Evolutionary conservation across 306 rosid genomes (phyloP).

Genomic region (Argentina anserina): DNA sequence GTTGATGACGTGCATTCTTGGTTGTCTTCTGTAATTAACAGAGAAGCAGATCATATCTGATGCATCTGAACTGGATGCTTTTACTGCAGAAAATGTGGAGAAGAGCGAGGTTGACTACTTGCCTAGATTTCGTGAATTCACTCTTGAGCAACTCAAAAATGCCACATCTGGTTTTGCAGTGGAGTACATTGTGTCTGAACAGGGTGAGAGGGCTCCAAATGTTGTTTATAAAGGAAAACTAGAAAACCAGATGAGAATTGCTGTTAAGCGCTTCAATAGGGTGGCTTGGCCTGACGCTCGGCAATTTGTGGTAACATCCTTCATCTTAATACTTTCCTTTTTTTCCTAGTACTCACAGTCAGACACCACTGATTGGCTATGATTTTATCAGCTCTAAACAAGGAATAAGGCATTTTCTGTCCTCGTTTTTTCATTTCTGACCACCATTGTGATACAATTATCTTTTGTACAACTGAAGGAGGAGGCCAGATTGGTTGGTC

Average conservation of each 20-base stretch:
- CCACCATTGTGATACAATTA: not conserved
- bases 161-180: slow-evolving; percentile 87
- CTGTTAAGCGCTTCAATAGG: slow-evolving; percentile 72
- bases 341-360: not conserved
- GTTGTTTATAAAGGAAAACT: slow-evolving; percentile 83
- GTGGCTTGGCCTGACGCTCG: slow-evolving; percentile 84
- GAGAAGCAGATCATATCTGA: slow-evolving; percentile 13
- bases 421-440: not conserved
- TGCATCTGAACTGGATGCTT: slow-evolving; percentile 14
- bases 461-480: slow-evolving; percentile 39
- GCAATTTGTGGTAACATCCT: slow-evolving; percentile 57
- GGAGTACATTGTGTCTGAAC: slow-evolving; percentile 82
- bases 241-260: slow-evolving; percentile 72
- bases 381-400: not conserved
- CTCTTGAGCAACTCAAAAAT: slow-evolving; percentile 67
- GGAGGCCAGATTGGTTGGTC: slow-evolving; percentile 81
- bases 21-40: slow-evolving; percentile 1
- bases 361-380: not conserved
- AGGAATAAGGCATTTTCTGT: not conserved
- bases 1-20: not conserved
- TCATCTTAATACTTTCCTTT: not conserved
- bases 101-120: slow-evolving; percentile 42
- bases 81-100: slow-evolving; percentile 61
- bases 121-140: slow-evolving; percentile 59
- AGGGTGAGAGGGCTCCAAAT: slow-evolving; percentile 86